phyloP scores from a whole-genome alignment of 2,329 filamentous ascomycete genomes.

The Venturia pyrina region DNA sequence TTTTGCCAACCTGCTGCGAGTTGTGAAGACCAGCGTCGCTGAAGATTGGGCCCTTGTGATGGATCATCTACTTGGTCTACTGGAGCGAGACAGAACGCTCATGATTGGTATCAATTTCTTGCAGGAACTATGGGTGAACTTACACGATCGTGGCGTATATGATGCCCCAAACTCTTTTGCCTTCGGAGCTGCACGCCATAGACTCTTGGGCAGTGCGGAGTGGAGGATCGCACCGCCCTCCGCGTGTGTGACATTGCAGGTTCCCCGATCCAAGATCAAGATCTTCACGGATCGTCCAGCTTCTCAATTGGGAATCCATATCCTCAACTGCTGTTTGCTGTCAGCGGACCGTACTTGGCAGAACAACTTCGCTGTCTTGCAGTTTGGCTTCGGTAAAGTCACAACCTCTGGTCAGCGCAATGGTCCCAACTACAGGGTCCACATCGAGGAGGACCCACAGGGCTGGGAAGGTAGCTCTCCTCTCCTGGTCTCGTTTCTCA shows the following conservation, averaged over 20 bases:
- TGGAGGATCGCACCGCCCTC: not conserved
- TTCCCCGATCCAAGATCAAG: not conserved
- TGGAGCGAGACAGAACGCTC: not conserved
- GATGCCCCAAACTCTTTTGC: no score
- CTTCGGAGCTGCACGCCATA: no score
- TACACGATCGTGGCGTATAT: not conserved
- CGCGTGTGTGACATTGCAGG: not conserved
- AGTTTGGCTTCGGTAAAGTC: slow-evolving; percentile 18
- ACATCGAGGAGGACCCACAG: not conserved
- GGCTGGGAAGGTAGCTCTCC: slow-evolving; percentile 6
- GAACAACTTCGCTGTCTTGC: slow-evolving; percentile 18
- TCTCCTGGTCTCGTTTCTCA: not conserved
- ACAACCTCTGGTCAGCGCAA: slow-evolving; percentile 15
- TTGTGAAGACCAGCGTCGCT: not conserved
- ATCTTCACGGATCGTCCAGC: not conserved
- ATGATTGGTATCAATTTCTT: not conserved
- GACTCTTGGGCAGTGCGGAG: not conserved
- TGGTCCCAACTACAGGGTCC: slow-evolving; percentile 13
- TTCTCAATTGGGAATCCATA: not conserved
- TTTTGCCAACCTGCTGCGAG: not conserved
- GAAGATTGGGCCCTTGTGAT: not conserved
- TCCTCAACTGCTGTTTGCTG: slow-evolving; percentile 14
- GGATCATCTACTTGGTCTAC: not conserved
- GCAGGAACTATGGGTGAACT: not conserved
- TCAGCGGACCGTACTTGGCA: slow-evolving; percentile 13